Evolutionary conservation across 352 stramenopile genomes (phyloP), one percentile per base, ranked within the genome.

Genomic region (Phytophthora pluvialis): DNA sequence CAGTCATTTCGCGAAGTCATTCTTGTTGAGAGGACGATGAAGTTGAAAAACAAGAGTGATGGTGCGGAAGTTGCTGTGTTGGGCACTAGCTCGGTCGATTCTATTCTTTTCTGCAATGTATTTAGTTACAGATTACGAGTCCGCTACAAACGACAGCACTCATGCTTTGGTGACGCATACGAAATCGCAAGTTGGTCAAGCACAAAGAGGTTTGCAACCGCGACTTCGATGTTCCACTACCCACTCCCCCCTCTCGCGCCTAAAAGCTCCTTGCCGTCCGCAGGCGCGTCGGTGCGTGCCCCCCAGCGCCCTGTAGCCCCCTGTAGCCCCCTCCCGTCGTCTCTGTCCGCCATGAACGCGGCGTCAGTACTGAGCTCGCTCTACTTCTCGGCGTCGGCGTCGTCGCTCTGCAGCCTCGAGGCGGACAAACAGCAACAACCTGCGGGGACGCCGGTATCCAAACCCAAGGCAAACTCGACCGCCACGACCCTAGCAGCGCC

Each of bases 51-150:
- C 25, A 48, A 74, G 79, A 88, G 73, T 88, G 79, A 85, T 83
- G 79, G 76, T 88, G 51, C 60, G 47, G 64, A 83, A 85, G 75
- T 88, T 88, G 78, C 79, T 81, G 74, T 78, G 48, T 65, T 62
- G 75, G 18, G 51, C 40, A 49, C 48, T 38, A 68, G 44, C 32
- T 38, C 25, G 4, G 21, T 18, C n/a, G 4, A 32, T 40, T 36
- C 9, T 21, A 69, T 63, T 13, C 6, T 0, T 35, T 63, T 54
- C 18, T 5, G 43, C 38, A 63, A 26, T 3, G 45, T 21, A 63
- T 69, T 2, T 8, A 15, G 29, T 57, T 67, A 5, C 28, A 54
- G 16, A 9, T 25, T 26, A 3, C 13, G 0, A 3, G 9, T 25
- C 13, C 25, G 2, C 6, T 16, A 3, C 9, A 40, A 2, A 31